Base-by-base conservation (phyloP, 2,329 filamentous ascomycete genomes). In the Cytospora schulzeri region DNA sequence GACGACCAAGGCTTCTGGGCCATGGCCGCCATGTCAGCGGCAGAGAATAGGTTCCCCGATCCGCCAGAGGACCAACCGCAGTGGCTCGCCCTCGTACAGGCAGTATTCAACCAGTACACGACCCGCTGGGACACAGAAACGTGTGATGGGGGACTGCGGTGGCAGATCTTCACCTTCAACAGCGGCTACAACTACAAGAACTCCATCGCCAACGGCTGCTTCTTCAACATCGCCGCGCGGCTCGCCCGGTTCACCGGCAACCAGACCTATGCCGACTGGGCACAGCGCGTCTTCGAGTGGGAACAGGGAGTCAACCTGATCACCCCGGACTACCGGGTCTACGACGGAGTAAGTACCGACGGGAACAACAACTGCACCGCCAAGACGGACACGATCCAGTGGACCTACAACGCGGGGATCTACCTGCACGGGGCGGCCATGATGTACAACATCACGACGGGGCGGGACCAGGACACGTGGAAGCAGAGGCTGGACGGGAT, bases 1-100 rank as follows among this genome's bases (percentile, higher is more conserved):
- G 90, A 92, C 68, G 90, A 92, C 70, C 90, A 92, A 75, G 88
- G 90, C 7, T 94, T 95, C 77, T 96, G 92, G 92, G 91, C 85
- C n/a, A 84, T 95, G 80, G 86, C 91, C 1, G 90, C 89, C 66
- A 90, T 96, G 81, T 84, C 85, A 12, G 92, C 92, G 2, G 89
- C 90, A 45, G 92, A 96, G 76, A 85, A 88, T 71, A 88, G 87
- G 68, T 94, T 90, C 71, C 88, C 89, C 1, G 84, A 92, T 70
- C 88, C 90, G 5, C 82, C 85, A 0, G 68, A 79, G 0, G 84
- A 83, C 64, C 73, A 88, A 60, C 87, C 90, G 0, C 87, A 90
- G 67, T 96, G 91, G 91, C 82, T 95, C n/a, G 87, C 88, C 8
- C 82, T 95, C 60, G 88, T 85, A 0, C 90, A 93, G 74, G 90